Base-by-base conservation (phyloP, 192 early-diverging fungal species). In the Phycomyces nitens region DNA sequence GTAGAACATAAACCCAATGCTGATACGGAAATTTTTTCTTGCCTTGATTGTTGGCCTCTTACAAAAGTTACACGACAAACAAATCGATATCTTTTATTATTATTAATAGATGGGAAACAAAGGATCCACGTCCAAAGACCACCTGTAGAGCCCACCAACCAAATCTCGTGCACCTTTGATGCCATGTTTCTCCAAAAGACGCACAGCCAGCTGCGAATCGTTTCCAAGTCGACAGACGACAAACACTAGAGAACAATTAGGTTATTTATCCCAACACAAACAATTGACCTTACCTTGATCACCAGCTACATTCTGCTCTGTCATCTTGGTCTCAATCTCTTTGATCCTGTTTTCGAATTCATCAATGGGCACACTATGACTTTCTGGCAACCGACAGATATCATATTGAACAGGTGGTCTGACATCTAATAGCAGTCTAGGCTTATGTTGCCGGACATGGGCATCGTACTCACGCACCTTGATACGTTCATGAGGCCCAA, bases 221-320 rank as follows among this genome's bases (percentile, higher is more conserved):
- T 96, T 96, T 10, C 97, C 95, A 29, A 84, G 78, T 27, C 95
- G 85, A 70, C 97, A 99, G 2, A 99, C 61, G 5, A 91, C 80
- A 65, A 89, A 94, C 8, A 99, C 89, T 71, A 23, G 16, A 27
- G 34, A 47, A 42, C 11, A 44, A 24, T 39, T 14, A 49, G 34
- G 38, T 26, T 14, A 53, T 39, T 42, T 47, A 50, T 41, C 55
- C n/a, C n/a, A n/a, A n/a, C n/a, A n/a, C n/a, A n/a, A n/a, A n/a
- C n/a, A n/a, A n/a, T n/a, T n/a, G n/a, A n/a, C n/a, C n/a, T n/a
- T 66, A 62, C 70, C 62, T 52, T 80, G 68, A 12, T 63, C 42
- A 24, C 44, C 50, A 14, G 18, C n/a, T n/a, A 64, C 18, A 12
- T 55, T 53, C 52, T 58, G 60, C 39, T 53, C 9, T 29, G 60